phyloP scores from a whole-genome alignment of 2,329 filamentous ascomycete species.

The Apiospora marii region DNA sequence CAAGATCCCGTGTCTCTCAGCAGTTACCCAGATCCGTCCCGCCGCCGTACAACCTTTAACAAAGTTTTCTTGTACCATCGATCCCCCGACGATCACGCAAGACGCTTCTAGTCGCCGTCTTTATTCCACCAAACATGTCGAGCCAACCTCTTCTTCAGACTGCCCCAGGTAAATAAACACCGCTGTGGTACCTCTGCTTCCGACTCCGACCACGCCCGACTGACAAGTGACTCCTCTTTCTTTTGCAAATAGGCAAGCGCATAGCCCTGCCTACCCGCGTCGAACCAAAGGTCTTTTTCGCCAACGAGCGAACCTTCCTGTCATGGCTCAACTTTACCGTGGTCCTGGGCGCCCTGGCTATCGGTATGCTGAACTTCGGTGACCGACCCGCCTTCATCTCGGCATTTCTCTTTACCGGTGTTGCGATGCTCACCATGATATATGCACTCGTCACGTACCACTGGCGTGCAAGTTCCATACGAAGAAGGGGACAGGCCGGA shows the following conservation, averaged over 20 bases:
- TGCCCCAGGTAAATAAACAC: slow-evolving; percentile 73
- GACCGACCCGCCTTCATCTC: slow-evolving; percentile 94
- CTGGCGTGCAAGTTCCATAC: slow-evolving; percentile 93
- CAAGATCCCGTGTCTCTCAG: background rate
- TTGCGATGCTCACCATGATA: slow-evolving; percentile 93
- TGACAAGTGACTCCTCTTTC: slow-evolving; percentile 6
- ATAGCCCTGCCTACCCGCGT: slow-evolving; percentile 97
- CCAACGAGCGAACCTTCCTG: slow-evolving; percentile 98
- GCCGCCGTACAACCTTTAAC: slow-evolving; percentile 16
- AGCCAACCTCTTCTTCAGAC: slow-evolving; percentile 96
- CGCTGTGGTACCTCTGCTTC: background rate
- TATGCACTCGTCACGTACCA: slow-evolving; percentile 97
- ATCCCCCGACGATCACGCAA: background rate
- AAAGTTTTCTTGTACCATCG: background rate
- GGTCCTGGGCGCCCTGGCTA: slow-evolving; percentile 93
- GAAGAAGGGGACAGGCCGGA: slow-evolving; percentile 88
- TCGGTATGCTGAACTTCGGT: slow-evolving; percentile 98
- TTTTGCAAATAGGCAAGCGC: slow-evolving; percentile 78
- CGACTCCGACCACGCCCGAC: background rate
- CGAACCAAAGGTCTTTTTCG: slow-evolving; percentile 99
- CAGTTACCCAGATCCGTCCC: background rate
- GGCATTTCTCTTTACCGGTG: slow-evolving; percentile 90
- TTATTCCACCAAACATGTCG: slow-evolving; percentile 71
- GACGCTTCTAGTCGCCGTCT: background rate
- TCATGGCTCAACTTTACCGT: slow-evolving; percentile 99